Conservation (phyloP, 306 rosid genomes). For the Vicia faba region DNA sequence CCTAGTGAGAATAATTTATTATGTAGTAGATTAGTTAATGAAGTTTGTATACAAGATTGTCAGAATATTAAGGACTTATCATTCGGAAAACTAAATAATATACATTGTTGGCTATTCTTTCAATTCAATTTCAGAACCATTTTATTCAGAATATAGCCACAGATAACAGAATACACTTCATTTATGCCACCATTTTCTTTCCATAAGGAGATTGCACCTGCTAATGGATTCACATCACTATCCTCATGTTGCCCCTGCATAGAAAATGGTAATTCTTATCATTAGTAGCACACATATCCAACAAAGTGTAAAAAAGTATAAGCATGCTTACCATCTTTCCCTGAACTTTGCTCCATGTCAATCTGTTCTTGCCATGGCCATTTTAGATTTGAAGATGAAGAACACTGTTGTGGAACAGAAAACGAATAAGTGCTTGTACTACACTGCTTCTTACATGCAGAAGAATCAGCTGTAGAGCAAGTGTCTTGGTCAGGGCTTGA, state of each 20-base stretch:
- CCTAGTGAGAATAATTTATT: slow-evolving; percentile 22
- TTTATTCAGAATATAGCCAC: slow-evolving; percentile 29
- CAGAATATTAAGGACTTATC: slow-evolving; percentile 12
- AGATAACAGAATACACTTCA: slow-evolving; percentile 4
- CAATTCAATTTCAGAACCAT: slow-evolving; percentile 3
- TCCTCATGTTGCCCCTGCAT: slow-evolving; percentile 54
- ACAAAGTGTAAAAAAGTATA: background rate
- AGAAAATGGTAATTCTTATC: slow-evolving; percentile 11
- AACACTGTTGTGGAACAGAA: slow-evolving; percentile 75
- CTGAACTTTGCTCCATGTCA: slow-evolving; percentile 57
- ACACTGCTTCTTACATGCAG: slow-evolving; percentile 66
- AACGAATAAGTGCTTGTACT: slow-evolving; percentile 56
- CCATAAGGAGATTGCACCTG: slow-evolving; percentile 10
- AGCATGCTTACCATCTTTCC: slow-evolving; percentile 52
- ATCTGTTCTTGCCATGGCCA: slow-evolving; percentile 53
- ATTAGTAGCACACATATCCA: slow-evolving; percentile 27
- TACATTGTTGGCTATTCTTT: slow-evolving; percentile 37
- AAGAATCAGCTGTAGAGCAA: slow-evolving; percentile 83
- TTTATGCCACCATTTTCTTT: slow-evolving; percentile 19
- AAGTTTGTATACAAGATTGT: slow-evolving; percentile 23
- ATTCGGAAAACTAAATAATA: slow-evolving; percentile 20
- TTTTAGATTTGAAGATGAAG: slow-evolving; percentile 59
- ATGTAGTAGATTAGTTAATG: slow-evolving; percentile 14
- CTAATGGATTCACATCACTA: slow-evolving; percentile 30
- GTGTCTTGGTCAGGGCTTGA: slow-evolving; percentile 58